Base-by-base conservation (phyloP, 2,329 filamentous ascomycete genomes). In the Xenosphaeropsis pyriputrescens region DNA sequence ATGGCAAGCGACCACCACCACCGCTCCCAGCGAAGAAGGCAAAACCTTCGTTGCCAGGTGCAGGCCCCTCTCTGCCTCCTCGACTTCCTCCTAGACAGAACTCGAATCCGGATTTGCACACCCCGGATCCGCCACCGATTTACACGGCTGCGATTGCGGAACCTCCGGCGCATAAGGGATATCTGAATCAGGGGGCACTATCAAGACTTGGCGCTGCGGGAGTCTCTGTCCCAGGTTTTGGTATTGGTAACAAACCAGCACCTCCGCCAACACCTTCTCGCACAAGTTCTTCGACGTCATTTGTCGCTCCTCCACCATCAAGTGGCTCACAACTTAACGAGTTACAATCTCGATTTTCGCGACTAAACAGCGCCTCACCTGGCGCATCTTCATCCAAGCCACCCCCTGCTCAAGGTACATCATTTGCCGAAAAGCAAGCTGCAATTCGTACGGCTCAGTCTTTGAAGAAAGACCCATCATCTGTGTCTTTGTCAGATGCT, bases 191-290 rank as follows among this genome's bases (percentile, higher is more conserved):
- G 40, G 66, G 62, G 6, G 68, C 77, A 6, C 49, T 73, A 29
- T 64, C 61, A 31, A 65, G 75, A 38, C 57, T 84, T 11, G 65
- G 68, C 4, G 65, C 68, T 44, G 73, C 77, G 15, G 79, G 78
- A 11, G 61, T 83, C 5, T 74, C 70, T 3, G 75, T 84, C 0
- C 71, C 78, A n/a, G 73, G 67, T 0, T 63, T 83, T 29, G 72
- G 70, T 13, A 79, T 82, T 43, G 70, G 70, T 2, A 52, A 48
- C 41, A 43, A 50, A 38, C 43, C 48, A 17, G 37, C 43, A 32
- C 44, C 50, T 17, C 43, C 57, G 51, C 48, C 49, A 37, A 41
- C 51, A 18, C 47, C 46, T 11, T 35, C 47, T 9, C 14, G 30
- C n/a, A 32, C 30, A 26, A 26, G 8, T 26, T 26, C 22, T 9